A percentile compares a stretch with the other conserved stretches of the same genome.
Conservation (phyloP, 148 eudicot genomes). For the Simmondsia chinensis region DNA sequence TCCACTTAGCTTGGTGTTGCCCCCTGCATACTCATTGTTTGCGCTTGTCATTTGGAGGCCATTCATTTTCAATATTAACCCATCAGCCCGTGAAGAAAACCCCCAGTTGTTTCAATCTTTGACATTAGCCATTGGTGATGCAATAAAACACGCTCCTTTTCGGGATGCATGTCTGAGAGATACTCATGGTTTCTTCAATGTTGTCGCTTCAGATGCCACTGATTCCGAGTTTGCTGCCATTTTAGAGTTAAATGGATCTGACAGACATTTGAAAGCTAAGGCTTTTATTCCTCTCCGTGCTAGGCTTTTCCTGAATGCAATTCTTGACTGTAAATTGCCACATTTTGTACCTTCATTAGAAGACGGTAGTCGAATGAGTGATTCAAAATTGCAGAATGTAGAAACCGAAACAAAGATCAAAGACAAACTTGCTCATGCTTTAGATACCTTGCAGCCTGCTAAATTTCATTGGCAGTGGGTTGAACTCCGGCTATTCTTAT, state of each 20-base stretch:
- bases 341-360: slow-evolving; percentile 27
- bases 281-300: slow-evolving; percentile 86
- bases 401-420: slow-evolving; percentile 64
- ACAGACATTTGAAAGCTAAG: slow-evolving; percentile 47
- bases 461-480: slow-evolving; percentile 99
- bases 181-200: slow-evolving; percentile 58
- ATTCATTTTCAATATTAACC: slow-evolving; percentile 37
- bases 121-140: slow-evolving; percentile 53
- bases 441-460: slow-evolving; percentile 88
- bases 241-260: slow-evolving; percentile 54
- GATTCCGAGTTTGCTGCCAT: slow-evolving; percentile 82
- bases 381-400: slow-evolving; percentile 27
- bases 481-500: slow-evolving; percentile 77
- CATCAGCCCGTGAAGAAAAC: slow-evolving; percentile 50
- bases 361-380: slow-evolving; percentile 35
- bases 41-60: slow-evolving; percentile 84
- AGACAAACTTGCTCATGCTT: slow-evolving; percentile 61
- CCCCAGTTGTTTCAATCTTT: slow-evolving; percentile 59
- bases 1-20: slow-evolving; percentile 65
- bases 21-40: slow-evolving; percentile 90
- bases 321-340: slow-evolving; percentile 80
- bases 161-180: slow-evolving; percentile 88
- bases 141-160: slow-evolving; percentile 82
- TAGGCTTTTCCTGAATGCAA: slow-evolving; percentile 76
- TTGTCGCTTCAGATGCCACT: slow-evolving; percentile 59